Base-by-base conservation (phyloP, 306 rosid genomes). In the Cyamopsis tetragonoloba region DNA sequence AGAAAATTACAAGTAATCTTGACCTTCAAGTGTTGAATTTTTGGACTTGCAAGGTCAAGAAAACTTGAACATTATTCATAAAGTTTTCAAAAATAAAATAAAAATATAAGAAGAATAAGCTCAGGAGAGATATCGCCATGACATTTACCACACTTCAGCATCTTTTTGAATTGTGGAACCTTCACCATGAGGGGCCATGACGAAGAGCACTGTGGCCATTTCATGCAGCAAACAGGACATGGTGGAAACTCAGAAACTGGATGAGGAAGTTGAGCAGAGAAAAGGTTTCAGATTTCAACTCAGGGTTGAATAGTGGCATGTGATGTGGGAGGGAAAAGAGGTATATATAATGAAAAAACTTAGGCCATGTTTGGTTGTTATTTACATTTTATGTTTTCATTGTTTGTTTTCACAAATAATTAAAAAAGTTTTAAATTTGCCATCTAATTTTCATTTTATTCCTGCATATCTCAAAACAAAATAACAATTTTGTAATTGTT, bases 1-100 rank as follows among this genome's bases (percentile, higher is more conserved):
- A 6, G 2, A 7, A 35, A 24, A 0, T 23, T 1, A 5, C 39
- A 50, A 42, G 50, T 18, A 6, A 37, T 38, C 68, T 76, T 13
- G 37, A 76, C 72, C 34, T 7, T n/a, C n/a, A 0, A 0, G 0
- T 3, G 0, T 0, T 0, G 0, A 4, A 0, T 1, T 3, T 0
- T 1, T 47, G 88, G 96, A 82, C 98, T 92, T 92, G 98, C 98
- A 92, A 92, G 98, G 98, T 89, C 98, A 92, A 92, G 98, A 92
- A 89, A 92, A 92, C 85, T 78, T 69, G 42, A 77, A 84, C 77
- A 69, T 62, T 68, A 50, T 77, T 64, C 56, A 71, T 68, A 70
- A 59, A 69, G 19, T 44, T 35, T 0, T 9, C 74, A 68, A 31
- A 23, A 68, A 3, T 0, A 74, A 81, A 43, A 3, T 0, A 66